Evolutionary conservation across 768 basidiomycete genomes (phyloP), one percentile per base, ranked within the genome.

Genomic region (Leccinellum albellum): DNA sequence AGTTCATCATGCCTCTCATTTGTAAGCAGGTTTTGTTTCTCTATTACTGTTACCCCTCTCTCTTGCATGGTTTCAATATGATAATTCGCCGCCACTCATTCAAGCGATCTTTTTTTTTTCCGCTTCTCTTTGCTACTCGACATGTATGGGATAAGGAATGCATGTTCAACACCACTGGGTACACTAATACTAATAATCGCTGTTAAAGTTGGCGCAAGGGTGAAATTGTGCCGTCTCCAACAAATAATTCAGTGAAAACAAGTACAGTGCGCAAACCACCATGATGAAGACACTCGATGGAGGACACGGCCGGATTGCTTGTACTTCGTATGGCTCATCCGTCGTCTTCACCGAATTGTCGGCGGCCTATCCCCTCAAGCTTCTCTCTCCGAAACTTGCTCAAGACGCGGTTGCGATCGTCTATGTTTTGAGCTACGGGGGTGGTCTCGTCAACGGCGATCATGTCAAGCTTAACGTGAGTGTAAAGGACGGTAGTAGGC

Each of bases 391-490:
- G 2, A 79, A 79, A 49, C 73, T 83, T 10, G 60, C 73, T 37
- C 73, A 74, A 37, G 73, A 76, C 29, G 70, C 75, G 5, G 77
- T 91, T 31, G 88, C 83, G 10, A 73, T 90, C 50, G 85, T 84
- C 17, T 98, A 97, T 64, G 76, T 91, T 17, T 70, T 98, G 56
- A 86, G 84, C 33, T 98, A 98, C 63, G 95, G 95, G 0, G 95
- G 95, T 12, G 95, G 95, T 3, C 79, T 98, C 10, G 89, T 98
- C 35, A 85, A 87, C 6, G 94, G 94, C 0, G 95, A 98, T 74
- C 72, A 77, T 26, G 76, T 97, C 51, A 71, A 79, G 45, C 69
- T 98, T 13, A 64, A 72, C n/a, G 82, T 88, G 23, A 72, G 84
- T 35, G 81, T 94, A 13, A 79, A 80, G 42, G 68, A 74, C 29